Percentiles rank a stretch among this genome's conserved stretches.
Conservation (phyloP, 1,284 basidiomycete genomes). For the Trichosporon ovoides region DNA sequence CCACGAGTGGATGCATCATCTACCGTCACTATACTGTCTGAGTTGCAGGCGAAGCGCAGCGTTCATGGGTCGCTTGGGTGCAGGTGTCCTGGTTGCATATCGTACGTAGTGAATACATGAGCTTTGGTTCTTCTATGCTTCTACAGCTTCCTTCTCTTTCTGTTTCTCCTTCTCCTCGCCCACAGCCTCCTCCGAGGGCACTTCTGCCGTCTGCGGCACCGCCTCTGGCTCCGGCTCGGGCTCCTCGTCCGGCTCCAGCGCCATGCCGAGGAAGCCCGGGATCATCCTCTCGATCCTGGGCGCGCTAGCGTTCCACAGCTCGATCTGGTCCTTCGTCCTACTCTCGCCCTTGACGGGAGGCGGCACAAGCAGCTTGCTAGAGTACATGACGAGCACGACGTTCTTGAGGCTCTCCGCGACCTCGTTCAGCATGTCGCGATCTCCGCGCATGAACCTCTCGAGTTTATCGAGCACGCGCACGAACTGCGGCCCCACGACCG, state of each 20-base stretch:
- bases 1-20: conserved; percentile 1
- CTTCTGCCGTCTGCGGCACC: too few species aligned
- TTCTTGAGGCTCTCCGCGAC: conserved; percentile 97
- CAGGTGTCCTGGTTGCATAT: not conserved
- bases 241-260: conserved; percentile 5
- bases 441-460: conserved; percentile 82
- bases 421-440: conserved; percentile 84
- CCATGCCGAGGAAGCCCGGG: conserved; percentile 73
- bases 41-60: too few species aligned
- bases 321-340: conserved; percentile 64
- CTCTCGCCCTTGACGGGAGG: conserved; percentile 54
- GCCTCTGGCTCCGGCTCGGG: not conserved
- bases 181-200: not conserved
- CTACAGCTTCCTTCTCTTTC: not conserved
- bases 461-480: conserved; percentile 85
- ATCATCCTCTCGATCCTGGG: conserved; percentile 81
- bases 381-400: conserved; percentile 92
- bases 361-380: conserved; percentile 72
- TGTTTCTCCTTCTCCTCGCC: not conserved
- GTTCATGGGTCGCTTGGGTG: not conserved
- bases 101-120: not conserved
- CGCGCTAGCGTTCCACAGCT: conserved; percentile 75
- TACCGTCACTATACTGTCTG: not conserved
- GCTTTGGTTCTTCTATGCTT: not conserved
- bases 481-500: conserved; percentile 69